phyloP scores from a whole-genome alignment of 2,329 filamentous ascomycete species.

The Penicillium thymicola region DNA sequence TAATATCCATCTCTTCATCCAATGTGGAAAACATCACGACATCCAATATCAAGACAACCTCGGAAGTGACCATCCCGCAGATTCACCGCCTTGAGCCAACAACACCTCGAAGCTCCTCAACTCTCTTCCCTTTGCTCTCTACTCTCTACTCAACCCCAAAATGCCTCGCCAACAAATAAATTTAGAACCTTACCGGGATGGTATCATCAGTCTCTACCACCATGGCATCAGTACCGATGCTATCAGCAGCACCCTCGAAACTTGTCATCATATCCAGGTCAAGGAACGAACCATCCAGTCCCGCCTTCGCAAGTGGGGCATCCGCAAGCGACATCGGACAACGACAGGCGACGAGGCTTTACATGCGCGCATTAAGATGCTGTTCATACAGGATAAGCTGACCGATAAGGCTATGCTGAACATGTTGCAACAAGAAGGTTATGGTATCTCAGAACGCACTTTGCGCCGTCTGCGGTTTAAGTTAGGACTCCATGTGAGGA shows the following conservation, averaged over 20 bases:
- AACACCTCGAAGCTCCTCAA: background rate
- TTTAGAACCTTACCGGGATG: slow-evolving; percentile 24
- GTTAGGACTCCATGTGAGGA: slow-evolving; percentile 21
- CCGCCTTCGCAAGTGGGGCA: slow-evolving; percentile 26
- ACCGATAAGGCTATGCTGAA: slow-evolving; percentile 27
- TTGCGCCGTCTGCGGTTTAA: slow-evolving; percentile 25
- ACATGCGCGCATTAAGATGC: slow-evolving; percentile 21
- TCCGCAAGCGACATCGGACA: slow-evolving; percentile 25
- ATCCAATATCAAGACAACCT: background rate
- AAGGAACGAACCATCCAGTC: slow-evolving; percentile 25
- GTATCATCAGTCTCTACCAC: slow-evolving; percentile 22
- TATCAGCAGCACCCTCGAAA: slow-evolving; percentile 21
- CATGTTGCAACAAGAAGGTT: slow-evolving; percentile 23
- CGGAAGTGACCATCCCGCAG: background rate
- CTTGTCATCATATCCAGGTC: slow-evolving; percentile 24
- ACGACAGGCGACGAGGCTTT: slow-evolving; percentile 23
- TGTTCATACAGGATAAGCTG: slow-evolving; percentile 22
- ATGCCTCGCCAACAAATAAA: slow-evolving; percentile 28
- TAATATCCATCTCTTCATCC: background rate
- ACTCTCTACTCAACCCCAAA: background rate
- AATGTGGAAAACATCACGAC: background rate
- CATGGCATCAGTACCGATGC: slow-evolving; percentile 24
- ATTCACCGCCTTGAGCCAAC: slow-evolving; percentile 19
- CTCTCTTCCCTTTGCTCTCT: background rate
- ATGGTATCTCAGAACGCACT: slow-evolving; percentile 25